Conservation (phyloP, 1,284 basidiomycete genomes). For the Laetiporus sulphureus region DNA sequence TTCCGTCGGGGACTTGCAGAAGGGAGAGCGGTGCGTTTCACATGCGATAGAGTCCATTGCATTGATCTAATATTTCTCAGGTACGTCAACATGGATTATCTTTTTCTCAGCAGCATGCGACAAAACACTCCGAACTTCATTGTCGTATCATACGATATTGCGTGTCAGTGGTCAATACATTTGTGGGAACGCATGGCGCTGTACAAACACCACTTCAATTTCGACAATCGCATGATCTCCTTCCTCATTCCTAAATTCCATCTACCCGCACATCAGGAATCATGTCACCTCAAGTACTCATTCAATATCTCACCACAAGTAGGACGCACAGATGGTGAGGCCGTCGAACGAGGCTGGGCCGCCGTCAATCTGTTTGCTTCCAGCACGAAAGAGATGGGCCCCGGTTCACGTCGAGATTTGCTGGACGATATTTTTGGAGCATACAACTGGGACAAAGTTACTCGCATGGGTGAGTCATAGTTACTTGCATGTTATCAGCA, state of each 20-base stretch:
- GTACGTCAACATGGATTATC: constrained; percentile 18
- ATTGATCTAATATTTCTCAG: too few species aligned
- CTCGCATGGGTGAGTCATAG: constrained; percentile 1
- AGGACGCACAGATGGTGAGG: constrained; percentile 8
- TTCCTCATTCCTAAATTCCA: too few species aligned
- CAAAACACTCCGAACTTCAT: too few species aligned
- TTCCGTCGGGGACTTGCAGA: constrained; percentile 20
- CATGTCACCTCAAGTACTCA: constrained; percentile 5
- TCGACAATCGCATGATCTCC: too few species aligned
- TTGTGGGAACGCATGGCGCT: too few species aligned
- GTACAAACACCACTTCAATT: too few species aligned
- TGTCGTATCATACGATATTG: too few species aligned
- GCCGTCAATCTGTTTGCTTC: constrained; percentile 3
- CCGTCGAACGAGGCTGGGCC: constrained; percentile 4
- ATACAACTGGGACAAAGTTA: constrained; percentile 8
- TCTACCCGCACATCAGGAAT: constrained; percentile 4
- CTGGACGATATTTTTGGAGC: constrained; percentile 10
- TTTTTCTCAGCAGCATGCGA: too few species aligned
- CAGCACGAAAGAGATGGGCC: constrained; percentile 5
- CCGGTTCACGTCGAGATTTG: too few species aligned
- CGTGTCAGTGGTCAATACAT: too few species aligned
- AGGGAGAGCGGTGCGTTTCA: constrained; percentile 18
- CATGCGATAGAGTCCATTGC: neutral
- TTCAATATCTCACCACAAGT: constrained; percentile 4
- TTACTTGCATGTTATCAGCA: too few species aligned